These are phyloP conservation scores for Russula brevipes DNA, from an alignment of 768 basidiomycete species.

Conservation along the genomic window DNA sequence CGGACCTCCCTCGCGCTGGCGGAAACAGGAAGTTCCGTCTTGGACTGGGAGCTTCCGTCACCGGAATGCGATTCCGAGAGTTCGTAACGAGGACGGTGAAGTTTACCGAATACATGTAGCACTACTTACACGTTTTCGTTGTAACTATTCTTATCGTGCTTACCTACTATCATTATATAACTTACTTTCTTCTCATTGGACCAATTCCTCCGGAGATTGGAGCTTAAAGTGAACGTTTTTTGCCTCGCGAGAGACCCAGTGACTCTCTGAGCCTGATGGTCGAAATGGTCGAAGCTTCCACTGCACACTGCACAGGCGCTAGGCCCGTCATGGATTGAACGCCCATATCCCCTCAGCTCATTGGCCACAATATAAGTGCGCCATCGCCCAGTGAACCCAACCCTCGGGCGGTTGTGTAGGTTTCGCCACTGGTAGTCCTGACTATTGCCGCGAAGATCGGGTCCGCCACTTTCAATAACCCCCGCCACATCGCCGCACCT, in stretches of 20 bases:
- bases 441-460: background rate
- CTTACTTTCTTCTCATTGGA: background rate
- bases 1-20: conserved; percentile 9
- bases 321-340: background rate
- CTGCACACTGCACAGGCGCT: background rate
- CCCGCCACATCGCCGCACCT: background rate
- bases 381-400: background rate
- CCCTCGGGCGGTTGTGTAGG: background rate
- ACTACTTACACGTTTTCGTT: background rate
- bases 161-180: conserved; percentile 22
- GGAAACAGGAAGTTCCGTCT: conserved; percentile 4
- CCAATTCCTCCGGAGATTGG: background rate
- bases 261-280: background rate
- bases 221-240: background rate
- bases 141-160: conserved; percentile 16
- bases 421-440: no score
- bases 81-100: background rate
- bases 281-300: background rate
- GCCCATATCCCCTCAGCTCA: background rate
- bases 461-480: background rate
- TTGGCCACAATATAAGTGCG: background rate
- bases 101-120: background rate
- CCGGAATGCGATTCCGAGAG: conserved; percentile 13
- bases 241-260: conserved; percentile 1
- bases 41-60: conserved; percentile 22